These are phyloP conservation scores for Aspergillus homomorphus DNA, from an alignment of 495 filamentous ascomycete species.

Conservation along the genomic window DNA sequence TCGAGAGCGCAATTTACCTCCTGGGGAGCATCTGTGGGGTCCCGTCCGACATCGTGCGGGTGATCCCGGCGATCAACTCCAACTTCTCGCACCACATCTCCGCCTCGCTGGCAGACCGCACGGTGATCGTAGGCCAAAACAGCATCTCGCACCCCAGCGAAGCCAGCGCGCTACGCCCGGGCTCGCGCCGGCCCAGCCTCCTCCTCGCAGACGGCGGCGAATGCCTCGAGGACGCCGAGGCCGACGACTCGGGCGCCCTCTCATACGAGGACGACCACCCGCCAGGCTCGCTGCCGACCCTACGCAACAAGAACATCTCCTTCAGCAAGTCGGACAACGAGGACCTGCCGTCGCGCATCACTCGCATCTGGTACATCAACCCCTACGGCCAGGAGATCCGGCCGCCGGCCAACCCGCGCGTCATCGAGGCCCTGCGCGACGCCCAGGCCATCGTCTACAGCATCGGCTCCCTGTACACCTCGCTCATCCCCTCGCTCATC, in stretches of 20 bases:
- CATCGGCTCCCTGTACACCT: conserved; percentile 85
- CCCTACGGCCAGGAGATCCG: conserved; percentile 91
- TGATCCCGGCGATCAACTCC: conserved; percentile 87
- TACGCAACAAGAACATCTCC: conserved; percentile 73
- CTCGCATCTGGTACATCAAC: conserved; percentile 94
- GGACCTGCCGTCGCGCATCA: conserved; percentile 72
- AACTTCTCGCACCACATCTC: conserved; percentile 94
- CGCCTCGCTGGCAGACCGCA: conserved; percentile 72
- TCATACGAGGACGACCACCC: conserved; percentile 78
- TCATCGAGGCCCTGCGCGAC: conserved; percentile 59
- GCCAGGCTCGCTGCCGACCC: conserved; percentile 74
- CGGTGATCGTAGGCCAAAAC: conserved; percentile 86
- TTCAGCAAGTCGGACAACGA: conserved; percentile 73
- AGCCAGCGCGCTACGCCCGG: conserved; percentile 41
- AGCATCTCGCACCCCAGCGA: conserved; percentile 82
- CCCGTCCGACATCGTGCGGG: conserved; percentile 61
- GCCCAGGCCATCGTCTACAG: conserved; percentile 77
- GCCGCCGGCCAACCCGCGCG: conserved; percentile 74
- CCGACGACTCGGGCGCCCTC: conserved; percentile 58
- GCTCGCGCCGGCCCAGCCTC: conserved; percentile 35
- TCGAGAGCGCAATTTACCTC: conserved; percentile 79
- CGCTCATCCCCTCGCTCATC: conserved; percentile 64
- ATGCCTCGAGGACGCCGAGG: conserved; percentile 63
- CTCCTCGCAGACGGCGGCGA: conserved; percentile 47
- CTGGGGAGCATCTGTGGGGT: conserved; percentile 78